phyloP scores from a whole-genome alignment of 305 asterid species.

The Fraxinus sp. region DNA sequence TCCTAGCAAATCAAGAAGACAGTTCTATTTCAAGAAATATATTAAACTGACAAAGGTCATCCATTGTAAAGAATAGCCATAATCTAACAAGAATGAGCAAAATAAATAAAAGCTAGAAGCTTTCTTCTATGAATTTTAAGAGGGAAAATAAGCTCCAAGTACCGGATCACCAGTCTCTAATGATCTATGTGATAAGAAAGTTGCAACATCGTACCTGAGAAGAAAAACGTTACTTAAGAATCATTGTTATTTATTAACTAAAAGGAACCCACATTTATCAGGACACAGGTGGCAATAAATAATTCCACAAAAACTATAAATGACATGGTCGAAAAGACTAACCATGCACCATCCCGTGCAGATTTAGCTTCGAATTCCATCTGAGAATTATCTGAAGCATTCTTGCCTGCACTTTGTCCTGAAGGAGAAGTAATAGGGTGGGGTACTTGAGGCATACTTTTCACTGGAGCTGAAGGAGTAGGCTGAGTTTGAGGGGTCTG shows the following conservation, averaged over 20 bases:
- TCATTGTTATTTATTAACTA: conserved; percentile 4
- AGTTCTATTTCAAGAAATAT: background rate
- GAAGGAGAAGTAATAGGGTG: conserved; percentile 59
- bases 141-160: conserved; percentile 32
- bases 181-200: conserved; percentile 72
- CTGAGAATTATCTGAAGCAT: conserved; percentile 54
- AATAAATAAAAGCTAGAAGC: conserved; percentile 20
- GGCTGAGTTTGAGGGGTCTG: conserved; percentile 56
- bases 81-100: background rate
- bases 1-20: background rate
- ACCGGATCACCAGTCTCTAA: conserved; percentile 84
- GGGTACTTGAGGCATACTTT: conserved; percentile 52
- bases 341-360: conserved; percentile 99
- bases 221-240: conserved; percentile 13
- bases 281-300: conserved; percentile 11
- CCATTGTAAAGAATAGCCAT: background rate
- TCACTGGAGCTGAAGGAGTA: conserved; percentile 54
- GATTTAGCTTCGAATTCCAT: conserved; percentile 98
- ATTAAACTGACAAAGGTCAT: background rate
- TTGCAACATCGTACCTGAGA: conserved; percentile 86
- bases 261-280: conserved; percentile 5
- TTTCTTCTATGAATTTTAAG: conserved; percentile 14
- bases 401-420: conserved; percentile 57
- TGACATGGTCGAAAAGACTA: conserved; percentile 28
- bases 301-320: background rate